Evolutionary conservation across 2,329 filamentous ascomycete genomes (phyloP).

Genomic region (Xylariales sp.): DNA sequence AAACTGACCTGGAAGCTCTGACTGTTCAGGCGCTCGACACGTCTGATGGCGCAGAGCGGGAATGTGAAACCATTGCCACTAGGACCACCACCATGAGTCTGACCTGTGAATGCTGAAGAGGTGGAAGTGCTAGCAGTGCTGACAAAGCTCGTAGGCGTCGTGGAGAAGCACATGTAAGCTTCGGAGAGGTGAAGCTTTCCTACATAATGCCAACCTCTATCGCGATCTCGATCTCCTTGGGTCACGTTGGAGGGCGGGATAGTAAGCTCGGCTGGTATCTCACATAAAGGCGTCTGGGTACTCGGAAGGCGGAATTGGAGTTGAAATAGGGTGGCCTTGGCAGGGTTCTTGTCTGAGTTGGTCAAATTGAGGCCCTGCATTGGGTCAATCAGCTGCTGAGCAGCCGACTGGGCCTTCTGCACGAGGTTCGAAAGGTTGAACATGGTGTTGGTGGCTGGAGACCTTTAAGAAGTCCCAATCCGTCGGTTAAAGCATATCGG

Average conservation of each 20-base stretch:
- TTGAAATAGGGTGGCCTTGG: conserved; percentile 89
- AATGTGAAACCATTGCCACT: conserved; percentile 95
- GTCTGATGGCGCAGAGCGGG: conserved; percentile 82
- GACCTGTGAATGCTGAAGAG: conserved; percentile 81
- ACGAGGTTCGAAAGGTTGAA: conserved; percentile 72
- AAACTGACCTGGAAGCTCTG: conserved; percentile 72
- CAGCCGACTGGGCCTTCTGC: conserved; percentile 67
- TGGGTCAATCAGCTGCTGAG: conserved; percentile 89
- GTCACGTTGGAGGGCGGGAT: conserved; percentile 69
- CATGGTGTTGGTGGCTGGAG: conserved; percentile 38
- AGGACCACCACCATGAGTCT: conserved; percentile 88
- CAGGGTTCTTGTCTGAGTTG: conserved; percentile 73
- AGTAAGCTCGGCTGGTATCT: conserved; percentile 94
- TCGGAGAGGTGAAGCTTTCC: conserved; percentile 93
- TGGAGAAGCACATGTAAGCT: conserved; percentile 93
- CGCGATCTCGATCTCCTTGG: conserved; percentile 66
- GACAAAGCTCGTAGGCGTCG: conserved; percentile 82
- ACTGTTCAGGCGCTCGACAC: conserved; percentile 89
- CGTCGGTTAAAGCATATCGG: conserved; percentile 10
- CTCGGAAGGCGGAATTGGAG: conserved; percentile 93
- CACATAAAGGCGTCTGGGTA: conserved; percentile 87
- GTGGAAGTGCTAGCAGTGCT: conserved; percentile 73
- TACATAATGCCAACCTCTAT: conserved; percentile 79
- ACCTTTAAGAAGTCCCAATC: conserved; percentile 22
- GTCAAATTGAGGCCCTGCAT: conserved; percentile 70